Percentiles rank a stretch among this genome's conserved stretches.
phyloP scores from a whole-genome alignment of 305 asterid species.

The Fraxinus ornus region DNA sequence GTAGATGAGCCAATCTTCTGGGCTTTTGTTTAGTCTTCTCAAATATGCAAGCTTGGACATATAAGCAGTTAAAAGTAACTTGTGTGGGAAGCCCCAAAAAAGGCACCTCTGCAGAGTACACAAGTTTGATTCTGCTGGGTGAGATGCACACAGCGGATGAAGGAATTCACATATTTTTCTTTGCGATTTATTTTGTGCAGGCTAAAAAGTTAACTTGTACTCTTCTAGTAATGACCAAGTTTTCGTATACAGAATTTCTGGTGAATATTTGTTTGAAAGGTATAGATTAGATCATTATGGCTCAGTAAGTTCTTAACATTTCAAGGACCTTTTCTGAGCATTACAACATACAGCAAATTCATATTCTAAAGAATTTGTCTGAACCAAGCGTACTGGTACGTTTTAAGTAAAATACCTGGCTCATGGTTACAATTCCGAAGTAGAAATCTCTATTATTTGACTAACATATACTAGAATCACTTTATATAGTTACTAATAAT shows the following conservation, averaged over 20 bases:
- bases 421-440: not conserved
- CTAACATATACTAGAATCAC: not conserved
- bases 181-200: not conserved
- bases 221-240: not conserved
- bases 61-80: not conserved
- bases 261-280: not conserved
- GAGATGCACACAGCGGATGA: not conserved
- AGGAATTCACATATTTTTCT: not conserved
- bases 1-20: not conserved
- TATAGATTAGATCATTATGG: not conserved
- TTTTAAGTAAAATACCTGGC: not conserved
- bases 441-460: not conserved
- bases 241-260: not conserved
- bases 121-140: not conserved
- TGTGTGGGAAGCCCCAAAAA: not conserved
- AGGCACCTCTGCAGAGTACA: not conserved
- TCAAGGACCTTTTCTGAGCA: not conserved
- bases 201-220: not conserved
- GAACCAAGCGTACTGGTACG: not conserved
- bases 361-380: not conserved
- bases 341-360: not conserved
- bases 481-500: not conserved
- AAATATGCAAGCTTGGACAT: conserved; percentile 1
- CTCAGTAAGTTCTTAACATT: not conserved
- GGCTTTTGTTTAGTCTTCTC: not conserved